Base-by-base conservation (phyloP, 345 rosid species). In the Heritiera fomes region DNA sequence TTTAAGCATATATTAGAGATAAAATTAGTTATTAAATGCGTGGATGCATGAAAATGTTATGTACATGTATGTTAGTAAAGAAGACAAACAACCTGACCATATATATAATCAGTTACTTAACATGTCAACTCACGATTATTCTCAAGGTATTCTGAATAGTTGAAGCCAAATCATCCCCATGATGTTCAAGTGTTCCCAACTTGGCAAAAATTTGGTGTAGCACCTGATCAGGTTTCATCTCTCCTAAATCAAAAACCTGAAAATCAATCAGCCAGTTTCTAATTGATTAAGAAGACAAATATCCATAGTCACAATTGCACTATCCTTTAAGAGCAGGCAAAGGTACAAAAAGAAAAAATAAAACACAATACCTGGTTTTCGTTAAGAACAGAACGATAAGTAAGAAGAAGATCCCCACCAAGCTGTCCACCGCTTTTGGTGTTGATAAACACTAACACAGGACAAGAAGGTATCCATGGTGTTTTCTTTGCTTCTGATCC, bases 371-470 rank as follows among this genome's bases (percentile, higher is more conserved):
- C 93, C 92, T 89, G 95, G 70, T 86, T 87, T 71, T 82, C 23
- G 47, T 86, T 88, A 62, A 91, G 96, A 78, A 91, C 77, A 30
- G 87, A 66, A 40, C 87, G 87, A 46, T 85, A 91, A 6, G 90
- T 86, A 23, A 64, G n/a, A 55, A 91, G 91, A 80, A 91, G 92
- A 58, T 87, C 82, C 8, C 86, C 86, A 8, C 93, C 93, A n/a
- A 90, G 84, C 85, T 91, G 93, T n/a, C 96, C 92, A 0, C 93
- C 96, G 43, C 96, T 91, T 82, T 78, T 91, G 38, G 93, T 81
- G 83, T 91, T 91, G 73, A 91, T 88, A 69, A 91, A 91, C 63
- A 83, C 92, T 15, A 91, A 72, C 76, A 90, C 91, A 6, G 96
- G 96, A 81, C 92, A 88, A 23, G 82, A 41, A 45, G 92, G 89